Conservation (phyloP, 2,329 filamentous ascomycete genomes). For the Fusarium fujikuroi region DNA sequence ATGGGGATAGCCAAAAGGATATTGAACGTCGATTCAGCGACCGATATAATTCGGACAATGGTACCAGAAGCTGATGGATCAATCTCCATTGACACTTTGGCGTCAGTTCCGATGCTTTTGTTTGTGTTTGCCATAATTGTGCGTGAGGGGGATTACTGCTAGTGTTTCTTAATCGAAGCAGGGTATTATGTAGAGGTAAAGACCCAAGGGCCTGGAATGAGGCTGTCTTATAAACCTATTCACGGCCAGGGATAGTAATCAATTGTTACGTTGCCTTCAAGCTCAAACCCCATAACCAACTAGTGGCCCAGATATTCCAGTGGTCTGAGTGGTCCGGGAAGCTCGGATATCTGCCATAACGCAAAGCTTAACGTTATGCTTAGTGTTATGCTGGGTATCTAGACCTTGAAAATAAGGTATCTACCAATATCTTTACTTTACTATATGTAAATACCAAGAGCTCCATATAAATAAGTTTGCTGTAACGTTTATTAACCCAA, state of each 20-base stretch:
- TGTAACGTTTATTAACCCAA: too few relatives aligned
- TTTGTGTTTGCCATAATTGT: not conserved
- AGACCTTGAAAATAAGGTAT: accelerated
- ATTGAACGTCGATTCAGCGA: not conserved
- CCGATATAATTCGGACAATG: not conserved
- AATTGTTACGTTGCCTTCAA: not conserved
- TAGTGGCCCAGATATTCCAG: not conserved
- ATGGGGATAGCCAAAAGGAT: not conserved
- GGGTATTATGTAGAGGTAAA: not conserved
- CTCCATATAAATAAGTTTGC: too few relatives aligned
- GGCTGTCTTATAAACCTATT: not conserved
- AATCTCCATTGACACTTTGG: not conserved
- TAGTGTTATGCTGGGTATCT: not conserved
- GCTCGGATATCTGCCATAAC: not conserved
- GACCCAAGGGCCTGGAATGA: not conserved
- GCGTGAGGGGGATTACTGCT: not conserved
- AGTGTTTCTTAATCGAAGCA: accelerated
- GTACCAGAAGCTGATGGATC: not conserved
- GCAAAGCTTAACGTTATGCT: not conserved
- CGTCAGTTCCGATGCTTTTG: not conserved
- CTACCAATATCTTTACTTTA: not conserved
- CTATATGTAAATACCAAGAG: too few relatives aligned
- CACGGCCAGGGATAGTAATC: accelerated
- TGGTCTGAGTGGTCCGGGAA: not conserved
- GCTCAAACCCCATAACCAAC: not conserved